These are phyloP conservation scores for Verticillium klebahnii DNA, from an alignment of 2,329 filamentous ascomycete species.

Conservation along the genomic window DNA sequence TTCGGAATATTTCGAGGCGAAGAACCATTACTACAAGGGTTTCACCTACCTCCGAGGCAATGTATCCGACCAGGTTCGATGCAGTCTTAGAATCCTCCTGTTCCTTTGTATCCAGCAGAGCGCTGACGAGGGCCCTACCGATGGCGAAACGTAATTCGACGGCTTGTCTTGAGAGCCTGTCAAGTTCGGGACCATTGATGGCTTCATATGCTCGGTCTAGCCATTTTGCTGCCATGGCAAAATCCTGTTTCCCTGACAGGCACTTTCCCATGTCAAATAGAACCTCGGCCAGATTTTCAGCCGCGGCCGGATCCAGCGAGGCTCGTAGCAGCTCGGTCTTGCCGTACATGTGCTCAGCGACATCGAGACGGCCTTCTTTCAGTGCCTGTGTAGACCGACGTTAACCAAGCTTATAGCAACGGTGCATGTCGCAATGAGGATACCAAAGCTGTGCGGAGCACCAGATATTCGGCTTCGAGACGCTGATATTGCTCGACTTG, in stretches of 20 bases:
- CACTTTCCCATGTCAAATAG: constrained; percentile 69
- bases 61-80: constrained; percentile 48
- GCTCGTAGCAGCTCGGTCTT: constrained; percentile 44
- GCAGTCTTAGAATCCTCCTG: constrained; percentile 45
- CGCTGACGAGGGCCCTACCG: constrained; percentile 57
- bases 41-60: constrained; percentile 60
- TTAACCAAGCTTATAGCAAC: neutral
- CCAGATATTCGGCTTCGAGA: constrained; percentile 58
- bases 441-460: constrained; percentile 64
- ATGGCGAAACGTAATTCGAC: constrained; percentile 63
- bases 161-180: constrained; percentile 52
- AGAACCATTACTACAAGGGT: constrained; percentile 63
- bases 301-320: constrained; percentile 39
- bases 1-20: constrained; percentile 61
- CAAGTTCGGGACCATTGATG: constrained; percentile 50
- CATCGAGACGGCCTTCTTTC: constrained; percentile 66
- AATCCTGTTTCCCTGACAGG: constrained; percentile 47
- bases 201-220: constrained; percentile 61
- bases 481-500: constrained; percentile 24
- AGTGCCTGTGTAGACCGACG: constrained; percentile 52
- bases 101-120: constrained; percentile 43
- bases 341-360: constrained; percentile 73
- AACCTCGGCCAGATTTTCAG: constrained; percentile 61
- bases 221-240: constrained; percentile 62
- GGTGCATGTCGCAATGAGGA: neutral